These are phyloP conservation scores for Coemansia sp. DNA, from an alignment of 192 early-diverging fungal genomes.

Conservation along the genomic window DNA sequence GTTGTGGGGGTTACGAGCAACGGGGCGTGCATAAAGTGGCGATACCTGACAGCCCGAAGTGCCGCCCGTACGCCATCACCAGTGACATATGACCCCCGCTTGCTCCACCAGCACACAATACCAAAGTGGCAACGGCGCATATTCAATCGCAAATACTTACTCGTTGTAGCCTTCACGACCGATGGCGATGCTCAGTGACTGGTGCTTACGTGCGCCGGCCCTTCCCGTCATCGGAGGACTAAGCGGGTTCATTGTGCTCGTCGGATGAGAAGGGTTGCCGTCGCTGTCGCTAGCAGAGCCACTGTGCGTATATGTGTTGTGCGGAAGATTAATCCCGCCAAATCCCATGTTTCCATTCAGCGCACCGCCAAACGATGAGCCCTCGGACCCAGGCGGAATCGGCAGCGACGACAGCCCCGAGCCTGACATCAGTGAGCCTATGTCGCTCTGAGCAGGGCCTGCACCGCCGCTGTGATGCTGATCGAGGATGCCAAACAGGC, in stretches of 20 bases:
- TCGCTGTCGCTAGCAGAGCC: background rate
- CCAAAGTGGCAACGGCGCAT: background rate
- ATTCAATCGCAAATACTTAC: conserved; percentile 33
- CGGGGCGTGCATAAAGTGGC: conserved; percentile 43
- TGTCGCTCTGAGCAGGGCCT: conserved; percentile 1
- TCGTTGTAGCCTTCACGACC: conserved; percentile 27
- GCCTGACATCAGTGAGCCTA: conserved; percentile 5
- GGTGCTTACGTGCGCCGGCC: conserved; percentile 28
- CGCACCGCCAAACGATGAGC: conserved; percentile 17
- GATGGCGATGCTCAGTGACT: conserved; percentile 51
- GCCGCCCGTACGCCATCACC: conserved; percentile 12
- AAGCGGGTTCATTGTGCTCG: conserved; percentile 14
- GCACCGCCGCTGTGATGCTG: conserved; percentile 21
- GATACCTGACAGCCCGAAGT: conserved; percentile 18
- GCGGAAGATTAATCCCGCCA: conserved; percentile 19
- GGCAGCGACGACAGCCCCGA: conserved; percentile 32
- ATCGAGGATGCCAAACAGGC: conserved; percentile 47
- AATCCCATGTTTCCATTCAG: conserved; percentile 17
- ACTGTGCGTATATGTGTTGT: background rate
- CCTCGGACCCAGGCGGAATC: conserved; percentile 27
- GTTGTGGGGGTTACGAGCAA: conserved; percentile 27
- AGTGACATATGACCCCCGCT: conserved; percentile 12
- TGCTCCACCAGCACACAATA: conserved; percentile 1
- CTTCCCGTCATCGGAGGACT: conserved; percentile 20
- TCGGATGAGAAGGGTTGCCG: background rate